Evolutionary conservation across 2,329 filamentous ascomycete species (phyloP).

Genomic region (Orbilia javanica): DNA sequence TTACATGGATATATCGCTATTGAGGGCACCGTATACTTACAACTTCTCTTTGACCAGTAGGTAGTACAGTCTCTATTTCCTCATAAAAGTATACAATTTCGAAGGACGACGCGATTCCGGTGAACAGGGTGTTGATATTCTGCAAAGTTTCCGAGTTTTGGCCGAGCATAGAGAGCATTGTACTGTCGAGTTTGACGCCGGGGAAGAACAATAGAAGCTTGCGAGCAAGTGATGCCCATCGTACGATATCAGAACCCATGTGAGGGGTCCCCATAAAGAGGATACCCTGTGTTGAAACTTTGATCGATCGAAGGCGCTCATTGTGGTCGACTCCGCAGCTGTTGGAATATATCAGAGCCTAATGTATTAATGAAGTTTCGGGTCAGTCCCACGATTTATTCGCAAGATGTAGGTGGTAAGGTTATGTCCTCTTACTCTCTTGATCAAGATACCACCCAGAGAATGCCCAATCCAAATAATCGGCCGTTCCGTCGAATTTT

Average conservation of each 20-base stretch:
- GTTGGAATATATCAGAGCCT: conserved; percentile 61
- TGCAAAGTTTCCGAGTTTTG: conserved; percentile 79
- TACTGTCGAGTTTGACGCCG: conserved; percentile 75
- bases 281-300: conserved; percentile 74
- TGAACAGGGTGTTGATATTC: conserved; percentile 79
- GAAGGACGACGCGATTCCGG: conserved; percentile 78
- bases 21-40: conserved; percentile 46
- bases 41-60: conserved; percentile 59
- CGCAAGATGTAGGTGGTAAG: too few species aligned
- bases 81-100: conserved; percentile 79
- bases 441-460: conserved; percentile 61
- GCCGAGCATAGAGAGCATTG: conserved; percentile 78
- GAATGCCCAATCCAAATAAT: conserved; percentile 62
- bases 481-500: conserved; percentile 59
- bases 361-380: conserved; percentile 16
- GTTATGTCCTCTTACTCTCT: conserved; percentile 53
- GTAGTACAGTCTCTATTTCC: conserved; percentile 76
- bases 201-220: conserved; percentile 76
- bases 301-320: conserved; percentile 61
- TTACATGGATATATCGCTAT: background rate
- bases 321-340: conserved; percentile 61
- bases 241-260: conserved; percentile 76
- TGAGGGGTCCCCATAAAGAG: conserved; percentile 84
- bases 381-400: too few species aligned
- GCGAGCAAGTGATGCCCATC: conserved; percentile 77